Conservation (phyloP, 2,329 filamentous ascomycete species). For the Parascedosporium putredinis region DNA sequence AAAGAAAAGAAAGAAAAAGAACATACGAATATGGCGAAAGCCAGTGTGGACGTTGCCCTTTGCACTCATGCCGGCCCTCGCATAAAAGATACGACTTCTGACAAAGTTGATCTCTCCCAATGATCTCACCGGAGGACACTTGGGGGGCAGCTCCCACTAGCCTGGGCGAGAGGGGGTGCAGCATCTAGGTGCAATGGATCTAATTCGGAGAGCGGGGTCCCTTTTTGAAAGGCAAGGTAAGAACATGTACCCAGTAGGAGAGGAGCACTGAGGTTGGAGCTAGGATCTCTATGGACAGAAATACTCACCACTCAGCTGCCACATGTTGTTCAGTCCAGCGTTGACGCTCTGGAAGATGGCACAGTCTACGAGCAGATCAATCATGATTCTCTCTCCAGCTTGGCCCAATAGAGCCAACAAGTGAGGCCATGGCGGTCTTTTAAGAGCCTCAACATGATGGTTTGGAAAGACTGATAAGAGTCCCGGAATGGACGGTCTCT, state of each 20-base stretch:
- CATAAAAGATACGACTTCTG: conserved; percentile 79
- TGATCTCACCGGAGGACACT: conserved; percentile 11
- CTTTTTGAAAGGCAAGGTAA: too few species aligned
- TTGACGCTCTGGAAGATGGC: conserved; percentile 61
- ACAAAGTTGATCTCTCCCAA: conserved; percentile 62
- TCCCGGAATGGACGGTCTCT: conserved; percentile 47
- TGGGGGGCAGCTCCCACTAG: too few species aligned
- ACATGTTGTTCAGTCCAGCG: conserved; percentile 52
- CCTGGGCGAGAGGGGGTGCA: too few species aligned
- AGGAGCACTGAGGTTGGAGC: too few species aligned
- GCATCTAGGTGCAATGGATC: too few species aligned
- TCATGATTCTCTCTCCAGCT: conserved; percentile 67
- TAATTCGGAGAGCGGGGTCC: conserved; percentile 39
- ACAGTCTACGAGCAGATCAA: conserved; percentile 65
- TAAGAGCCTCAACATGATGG: conserved; percentile 58
- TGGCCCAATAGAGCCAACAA: conserved; percentile 64
- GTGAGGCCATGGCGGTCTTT: conserved; percentile 61
- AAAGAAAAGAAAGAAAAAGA: too few species aligned
- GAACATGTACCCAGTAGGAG: too few species aligned
- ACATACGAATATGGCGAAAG: conserved; percentile 69
- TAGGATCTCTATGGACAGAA: too few species aligned
- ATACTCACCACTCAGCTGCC: conserved; percentile 69
- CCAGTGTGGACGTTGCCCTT: conserved; percentile 62
- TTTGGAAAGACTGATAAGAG: conserved; percentile 57
- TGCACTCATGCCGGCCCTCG: conserved; percentile 59